Evolutionary conservation across 169 alveolate species (phyloP).

Genomic region (Plasmodium adleri): DNA sequence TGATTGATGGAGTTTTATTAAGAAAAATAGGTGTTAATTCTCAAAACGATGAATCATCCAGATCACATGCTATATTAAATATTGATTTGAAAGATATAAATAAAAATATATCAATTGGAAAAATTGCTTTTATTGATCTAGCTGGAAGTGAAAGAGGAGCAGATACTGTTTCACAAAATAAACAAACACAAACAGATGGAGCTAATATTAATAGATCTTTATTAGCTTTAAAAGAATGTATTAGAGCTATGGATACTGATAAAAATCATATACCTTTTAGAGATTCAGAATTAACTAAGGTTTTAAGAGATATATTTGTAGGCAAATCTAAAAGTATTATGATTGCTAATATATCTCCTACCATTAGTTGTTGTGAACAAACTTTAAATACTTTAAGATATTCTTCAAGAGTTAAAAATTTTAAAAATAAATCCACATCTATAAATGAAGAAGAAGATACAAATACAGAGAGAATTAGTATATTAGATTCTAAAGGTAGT

Average conservation of each 20-base stretch:
- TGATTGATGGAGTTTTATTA: constrained; percentile 90
- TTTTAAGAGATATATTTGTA: constrained; percentile 95
- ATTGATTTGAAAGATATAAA: constrained; percentile 90
- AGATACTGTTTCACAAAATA: constrained; percentile 95
- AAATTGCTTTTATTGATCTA: constrained; percentile 97
- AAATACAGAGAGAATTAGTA: constrained; percentile 40
- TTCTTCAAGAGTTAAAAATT: constrained; percentile 97
- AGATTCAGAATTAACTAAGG: constrained; percentile 97
- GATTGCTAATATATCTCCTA: constrained; percentile 99
- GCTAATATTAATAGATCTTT: constrained; percentile 99
- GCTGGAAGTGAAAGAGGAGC: constrained; percentile 99
- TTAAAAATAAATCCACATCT: constrained; percentile 85
- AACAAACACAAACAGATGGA: constrained; percentile 97
- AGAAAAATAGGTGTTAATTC: constrained; percentile 97
- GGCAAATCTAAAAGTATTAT: constrained; percentile 96
- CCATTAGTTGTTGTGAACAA: constrained; percentile 97
- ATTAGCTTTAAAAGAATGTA: constrained; percentile 99
- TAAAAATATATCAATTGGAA: constrained; percentile 88
- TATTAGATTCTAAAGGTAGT: constrained; percentile 10
- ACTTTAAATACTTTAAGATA: constrained; percentile 98
- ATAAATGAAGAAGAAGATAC: constrained; percentile 65
- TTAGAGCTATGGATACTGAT: constrained; percentile 98
- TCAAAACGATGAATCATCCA: constrained; percentile 97
- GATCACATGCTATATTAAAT: constrained; percentile 99
- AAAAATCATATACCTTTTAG: constrained; percentile 99